Conservation (phyloP, 495 filamentous ascomycete genomes). For the Neurospora discreta region DNA sequence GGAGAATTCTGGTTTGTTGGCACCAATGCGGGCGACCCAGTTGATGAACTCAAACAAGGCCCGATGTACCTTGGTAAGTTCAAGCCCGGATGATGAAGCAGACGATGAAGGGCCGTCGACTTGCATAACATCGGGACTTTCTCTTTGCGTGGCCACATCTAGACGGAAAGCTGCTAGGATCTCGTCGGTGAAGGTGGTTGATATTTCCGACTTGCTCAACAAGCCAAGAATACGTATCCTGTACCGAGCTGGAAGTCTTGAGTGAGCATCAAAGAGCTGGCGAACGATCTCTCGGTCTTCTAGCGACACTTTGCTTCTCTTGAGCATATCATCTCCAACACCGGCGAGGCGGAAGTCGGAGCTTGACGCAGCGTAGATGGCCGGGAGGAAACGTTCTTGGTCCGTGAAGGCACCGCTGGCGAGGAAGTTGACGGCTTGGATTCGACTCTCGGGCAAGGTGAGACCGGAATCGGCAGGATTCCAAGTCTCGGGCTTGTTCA, state of each 20-base stretch:
- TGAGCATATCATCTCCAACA: conserved; percentile 73
- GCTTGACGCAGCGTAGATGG: conserved; percentile 72
- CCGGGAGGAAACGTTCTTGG: conserved; percentile 67
- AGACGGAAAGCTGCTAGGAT: conserved; percentile 60
- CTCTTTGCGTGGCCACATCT: conserved; percentile 26
- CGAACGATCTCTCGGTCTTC: conserved; percentile 56
- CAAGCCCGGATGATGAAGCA: conserved; percentile 11
- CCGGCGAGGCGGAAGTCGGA: conserved; percentile 69
- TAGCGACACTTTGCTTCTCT: conserved; percentile 57
- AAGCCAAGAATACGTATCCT: conserved; percentile 63
- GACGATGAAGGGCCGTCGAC: conserved; percentile 21
- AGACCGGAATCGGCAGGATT: conserved; percentile 50
- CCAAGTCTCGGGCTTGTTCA: conserved; percentile 61
- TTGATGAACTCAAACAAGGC: conserved; percentile 84
- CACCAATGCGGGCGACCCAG: conserved; percentile 72
- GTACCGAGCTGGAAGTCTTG: conserved; percentile 56
- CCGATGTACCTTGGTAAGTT: conserved; percentile 45
- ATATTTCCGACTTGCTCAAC: conserved; percentile 62
- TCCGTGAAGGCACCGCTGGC: conserved; percentile 77
- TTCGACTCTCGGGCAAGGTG: conserved; percentile 56
- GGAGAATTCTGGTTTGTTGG: conserved; percentile 37
- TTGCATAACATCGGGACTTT: conserved; percentile 12
- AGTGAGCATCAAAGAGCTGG: conserved; percentile 59
- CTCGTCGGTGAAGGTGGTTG: conserved; percentile 50
- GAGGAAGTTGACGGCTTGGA: conserved; percentile 56